A percentile compares a stretch with the other conserved stretches of the same genome.
Conservation (phyloP, 371 early-diverging fungal genomes). For the Funneliformis caledonium region DNA sequence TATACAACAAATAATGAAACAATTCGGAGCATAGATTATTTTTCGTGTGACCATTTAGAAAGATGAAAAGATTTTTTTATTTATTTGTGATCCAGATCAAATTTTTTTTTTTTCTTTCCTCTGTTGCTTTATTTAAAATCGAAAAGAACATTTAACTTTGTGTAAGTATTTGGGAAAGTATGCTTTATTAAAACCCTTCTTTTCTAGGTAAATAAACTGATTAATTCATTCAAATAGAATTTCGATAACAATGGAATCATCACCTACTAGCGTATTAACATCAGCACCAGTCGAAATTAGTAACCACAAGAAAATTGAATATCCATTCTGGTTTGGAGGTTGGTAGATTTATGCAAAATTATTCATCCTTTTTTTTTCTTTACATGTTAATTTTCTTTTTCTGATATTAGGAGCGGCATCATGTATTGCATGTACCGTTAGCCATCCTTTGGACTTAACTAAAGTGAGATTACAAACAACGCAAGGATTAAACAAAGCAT, state of each 20-base stretch:
- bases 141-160: too few relatives aligned
- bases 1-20: too few relatives aligned
- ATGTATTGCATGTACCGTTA: constrained; percentile 37
- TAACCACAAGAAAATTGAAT: background rate
- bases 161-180: too few relatives aligned
- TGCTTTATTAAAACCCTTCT: too few relatives aligned
- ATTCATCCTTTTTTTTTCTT: background rate
- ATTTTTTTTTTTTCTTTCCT: too few relatives aligned
- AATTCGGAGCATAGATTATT: too few relatives aligned
- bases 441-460: constrained; percentile 86
- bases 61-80: too few relatives aligned
- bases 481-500: constrained; percentile 53
- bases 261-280: background rate
- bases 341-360: background rate
- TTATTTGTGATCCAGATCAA: too few relatives aligned
- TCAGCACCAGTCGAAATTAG: background rate
- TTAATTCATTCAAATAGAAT: background rate
- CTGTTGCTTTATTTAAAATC: too few relatives aligned
- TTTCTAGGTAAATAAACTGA: background rate
- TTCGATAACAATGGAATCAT: background rate
- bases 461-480: constrained; percentile 86
- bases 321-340: constrained; percentile 45
- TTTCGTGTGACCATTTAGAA: too few relatives aligned
- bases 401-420: constrained; percentile 38
- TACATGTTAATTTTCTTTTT: background rate